Conservation (phyloP, 495 filamentous ascomycete species). For the Cenococcum geophilum region DNA sequence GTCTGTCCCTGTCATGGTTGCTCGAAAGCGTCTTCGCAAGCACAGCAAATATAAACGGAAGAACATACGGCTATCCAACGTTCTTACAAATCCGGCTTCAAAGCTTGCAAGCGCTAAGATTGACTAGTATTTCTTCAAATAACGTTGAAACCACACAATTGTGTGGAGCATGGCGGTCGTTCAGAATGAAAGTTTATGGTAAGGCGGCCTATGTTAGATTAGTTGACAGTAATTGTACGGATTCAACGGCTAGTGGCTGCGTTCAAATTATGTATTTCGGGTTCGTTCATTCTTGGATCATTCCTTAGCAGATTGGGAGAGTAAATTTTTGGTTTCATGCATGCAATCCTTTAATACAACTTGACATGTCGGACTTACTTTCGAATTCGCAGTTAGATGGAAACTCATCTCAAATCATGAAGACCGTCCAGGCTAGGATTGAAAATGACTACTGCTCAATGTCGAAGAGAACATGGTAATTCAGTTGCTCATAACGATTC, state of each 20-base stretch:
- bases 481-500: too few species aligned
- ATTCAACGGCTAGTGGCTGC: too few species aligned
- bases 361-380: not conserved
- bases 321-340: not conserved
- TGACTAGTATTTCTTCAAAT: constrained; percentile 15
- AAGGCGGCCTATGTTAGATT: not conserved
- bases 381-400: not conserved
- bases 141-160: not conserved
- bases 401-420: not conserved
- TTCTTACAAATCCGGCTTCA: constrained; percentile 27
- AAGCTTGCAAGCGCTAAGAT: constrained; percentile 31
- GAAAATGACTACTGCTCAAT: too few species aligned
- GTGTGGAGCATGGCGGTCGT: not conserved
- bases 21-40: constrained; percentile 40
- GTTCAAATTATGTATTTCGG: too few species aligned
- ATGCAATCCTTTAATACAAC: not conserved
- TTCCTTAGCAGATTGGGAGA: not conserved
- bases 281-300: too few species aligned
- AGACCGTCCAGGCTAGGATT: too few species aligned
- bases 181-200: not conserved
- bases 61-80: constrained; percentile 31
- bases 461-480: too few species aligned
- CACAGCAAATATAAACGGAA: constrained; percentile 38
- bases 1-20: constrained; percentile 67
- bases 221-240: too few species aligned